These are phyloP conservation scores for Citrullus mucosospermus DNA, from an alignment of 306 rosid genomes.

Conservation along the genomic window DNA sequence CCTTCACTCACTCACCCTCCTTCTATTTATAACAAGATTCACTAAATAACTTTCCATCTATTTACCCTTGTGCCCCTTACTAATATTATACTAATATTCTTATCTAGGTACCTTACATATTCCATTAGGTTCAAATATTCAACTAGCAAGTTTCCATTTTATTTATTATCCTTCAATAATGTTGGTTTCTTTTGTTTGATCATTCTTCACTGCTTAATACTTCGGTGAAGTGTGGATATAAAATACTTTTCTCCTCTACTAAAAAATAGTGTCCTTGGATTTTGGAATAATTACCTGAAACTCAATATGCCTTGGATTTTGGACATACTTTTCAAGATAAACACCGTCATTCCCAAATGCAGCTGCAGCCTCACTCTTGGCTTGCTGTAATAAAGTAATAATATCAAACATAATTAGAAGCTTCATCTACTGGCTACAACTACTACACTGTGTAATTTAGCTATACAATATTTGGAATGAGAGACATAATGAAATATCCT, in stretches of 20 bases:
- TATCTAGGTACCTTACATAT: neutral
- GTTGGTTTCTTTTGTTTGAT: neutral
- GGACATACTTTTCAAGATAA: constrained; percentile 90
- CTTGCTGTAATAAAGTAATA: constrained; percentile 63
- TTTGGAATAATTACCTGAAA: constrained; percentile 62
- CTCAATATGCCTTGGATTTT: constrained; percentile 96
- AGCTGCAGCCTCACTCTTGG: constrained; percentile 97
- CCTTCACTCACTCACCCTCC: too few species aligned
- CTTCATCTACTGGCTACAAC: constrained; percentile 7
- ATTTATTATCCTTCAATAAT: neutral
- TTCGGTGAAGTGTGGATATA: neutral
- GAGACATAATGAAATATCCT: neutral
- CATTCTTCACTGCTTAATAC: neutral
- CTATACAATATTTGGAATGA: neutral
- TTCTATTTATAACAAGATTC: too few species aligned
- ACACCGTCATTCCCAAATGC: constrained; percentile 99
- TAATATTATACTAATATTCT: too few species aligned
- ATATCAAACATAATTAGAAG: constrained; percentile 11
- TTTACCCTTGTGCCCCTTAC: too few species aligned
- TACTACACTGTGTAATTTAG: neutral
- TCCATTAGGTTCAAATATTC: neutral
- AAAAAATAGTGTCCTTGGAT: neutral
- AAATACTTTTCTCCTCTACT: neutral
- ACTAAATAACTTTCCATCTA: too few species aligned
- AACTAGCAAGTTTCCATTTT: neutral